These are phyloP conservation scores for Camelina laxa DNA, from an alignment of 345 rosid genomes.

Conservation along the genomic window DNA sequence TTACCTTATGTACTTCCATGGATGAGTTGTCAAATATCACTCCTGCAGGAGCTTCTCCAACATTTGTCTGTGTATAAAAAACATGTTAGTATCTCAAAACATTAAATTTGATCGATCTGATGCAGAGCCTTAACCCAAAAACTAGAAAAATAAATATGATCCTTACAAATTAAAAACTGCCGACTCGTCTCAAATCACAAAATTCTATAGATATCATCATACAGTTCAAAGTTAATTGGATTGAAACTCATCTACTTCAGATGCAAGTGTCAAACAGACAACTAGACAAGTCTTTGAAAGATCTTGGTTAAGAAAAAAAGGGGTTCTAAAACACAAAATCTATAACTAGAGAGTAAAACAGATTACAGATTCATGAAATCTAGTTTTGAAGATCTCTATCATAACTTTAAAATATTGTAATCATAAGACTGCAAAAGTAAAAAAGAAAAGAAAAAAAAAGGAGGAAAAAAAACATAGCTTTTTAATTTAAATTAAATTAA, in stretches of 20 bases:
- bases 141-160: neutral
- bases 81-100: conserved; percentile 36
- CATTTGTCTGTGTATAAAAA: conserved; percentile 23
- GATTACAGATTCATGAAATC: conserved; percentile 8
- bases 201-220: neutral
- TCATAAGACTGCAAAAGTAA: conserved; percentile 31
- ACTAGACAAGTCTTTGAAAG: conserved; percentile 22
- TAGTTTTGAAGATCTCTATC: conserved; percentile 24
- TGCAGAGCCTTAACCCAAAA: neutral
- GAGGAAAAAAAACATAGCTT: conserved; percentile 9
- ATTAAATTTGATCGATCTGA: neutral
- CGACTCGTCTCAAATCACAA: neutral
- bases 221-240: neutral
- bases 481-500: conserved; percentile 13
- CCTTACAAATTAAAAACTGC: neutral
- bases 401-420: conserved; percentile 24
- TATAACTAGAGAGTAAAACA: conserved; percentile 25
- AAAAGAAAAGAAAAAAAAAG: neutral
- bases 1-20: conserved; percentile 37
- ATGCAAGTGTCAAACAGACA: conserved; percentile 12
- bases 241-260: conserved; percentile 21
- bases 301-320: conserved; percentile 19
- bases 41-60: conserved; percentile 45
- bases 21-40: conserved; percentile 36
- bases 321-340: conserved; percentile 3